Evolutionary conservation across 495 filamentous ascomycete species (phyloP), one percentile per base, ranked within the genome.

Genomic region (Cenococcum geophilum): DNA sequence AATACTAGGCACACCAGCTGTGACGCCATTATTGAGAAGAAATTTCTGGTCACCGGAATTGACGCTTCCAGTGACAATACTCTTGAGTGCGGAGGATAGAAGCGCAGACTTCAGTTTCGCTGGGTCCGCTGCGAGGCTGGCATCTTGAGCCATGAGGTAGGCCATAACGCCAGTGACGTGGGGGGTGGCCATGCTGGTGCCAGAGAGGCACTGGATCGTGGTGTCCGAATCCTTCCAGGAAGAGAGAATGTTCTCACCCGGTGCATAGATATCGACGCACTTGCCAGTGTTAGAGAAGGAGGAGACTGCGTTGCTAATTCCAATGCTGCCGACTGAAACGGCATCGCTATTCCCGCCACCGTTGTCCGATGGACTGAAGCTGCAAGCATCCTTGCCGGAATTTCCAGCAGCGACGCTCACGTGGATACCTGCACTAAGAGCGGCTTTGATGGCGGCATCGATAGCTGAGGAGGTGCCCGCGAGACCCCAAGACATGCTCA

Each of bases 111-210:
- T 81, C 68, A 81, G 73, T 0, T 66, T 68, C 43, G 59, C 47
- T 1, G 79, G 74, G 63, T 74, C 53, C 9, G 61, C 62, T 8
- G 67, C 70, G 5, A 80, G 71, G 14, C 32, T 18, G 22, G 59
- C 16, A 40, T 65, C 66, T 27, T 59, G 59, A 0, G 66, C 72
- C 57, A 81, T 75, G 10, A 75, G 57, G 58, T 77, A 78, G 1
- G 79, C 79, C 64, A 81, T 77, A n/a, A 81, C 66, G 34, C 79
- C 79, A 16, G 76, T 73, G 50, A 81, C 77, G 52, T 79, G 78
- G 37, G 79, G 79, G 50, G 68, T 71, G 35, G 77, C 71, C 73
- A 78, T 78, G 18, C 67, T 71, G 20, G 76, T 78, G 18, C 76
- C 76, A 43, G 47, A 60, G 16, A 76, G 63, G 42, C 55, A 51